Evolutionary conservation across 768 basidiomycete species (phyloP).

Genomic region (Russula ochroleuca): DNA sequence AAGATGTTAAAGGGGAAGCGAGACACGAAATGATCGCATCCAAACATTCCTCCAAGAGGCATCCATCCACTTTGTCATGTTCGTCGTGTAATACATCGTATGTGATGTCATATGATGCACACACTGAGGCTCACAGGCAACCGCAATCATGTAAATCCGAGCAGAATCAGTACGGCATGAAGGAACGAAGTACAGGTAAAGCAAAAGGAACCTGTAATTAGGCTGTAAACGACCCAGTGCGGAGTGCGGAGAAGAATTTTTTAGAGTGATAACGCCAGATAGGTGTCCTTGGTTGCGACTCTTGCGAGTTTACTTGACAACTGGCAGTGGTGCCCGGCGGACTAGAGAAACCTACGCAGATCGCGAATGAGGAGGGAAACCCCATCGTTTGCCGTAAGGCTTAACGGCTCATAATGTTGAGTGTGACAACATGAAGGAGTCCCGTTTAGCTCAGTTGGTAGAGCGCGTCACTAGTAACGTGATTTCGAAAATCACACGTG

Average conservation of each 20-base stretch:
- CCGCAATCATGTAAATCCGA: too few relatives aligned
- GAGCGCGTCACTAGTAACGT: constrained; percentile 61
- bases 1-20: neutral
- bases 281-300: neutral
- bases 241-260: too few relatives aligned
- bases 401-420: neutral
- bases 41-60: too few relatives aligned
- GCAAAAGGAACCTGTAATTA: neutral
- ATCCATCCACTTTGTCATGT: too few relatives aligned
- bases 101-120: too few relatives aligned
- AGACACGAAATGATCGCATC: neutral
- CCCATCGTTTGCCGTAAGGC: neutral
- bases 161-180: too few relatives aligned
- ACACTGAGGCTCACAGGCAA: too few relatives aligned
- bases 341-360: neutral
- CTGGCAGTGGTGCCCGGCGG: neutral
- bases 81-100: too few relatives aligned
- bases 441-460: constrained; percentile 43
- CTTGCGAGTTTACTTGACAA: neutral
- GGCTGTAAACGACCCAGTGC: too few relatives aligned
- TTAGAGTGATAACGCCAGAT: neutral
- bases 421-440: neutral
- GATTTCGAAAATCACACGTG: neutral
- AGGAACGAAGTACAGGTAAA: neutral
- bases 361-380: neutral